These are phyloP conservation scores for Chenopodium berlandieri DNA, from an alignment of 148 eudicot genomes.

Conservation along the genomic window DNA sequence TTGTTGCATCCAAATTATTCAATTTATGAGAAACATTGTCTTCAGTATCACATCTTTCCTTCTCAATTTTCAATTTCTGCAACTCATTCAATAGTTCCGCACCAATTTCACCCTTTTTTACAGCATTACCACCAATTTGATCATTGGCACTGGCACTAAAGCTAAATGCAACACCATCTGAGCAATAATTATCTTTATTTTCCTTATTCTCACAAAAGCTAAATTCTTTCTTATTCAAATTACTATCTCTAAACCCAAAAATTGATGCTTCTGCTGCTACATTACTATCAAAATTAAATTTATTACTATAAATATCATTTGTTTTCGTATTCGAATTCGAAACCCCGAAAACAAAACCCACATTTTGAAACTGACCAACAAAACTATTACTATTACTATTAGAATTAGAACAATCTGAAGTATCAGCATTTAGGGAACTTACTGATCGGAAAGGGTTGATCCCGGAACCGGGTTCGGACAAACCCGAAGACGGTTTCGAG, in stretches of 20 bases:
- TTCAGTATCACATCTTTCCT: slow-evolving; percentile 27
- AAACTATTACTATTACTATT: too few relatives aligned
- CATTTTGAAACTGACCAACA: slow-evolving; percentile 19
- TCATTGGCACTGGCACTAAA: slow-evolving; percentile 20
- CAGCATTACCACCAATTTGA: slow-evolving; percentile 4
- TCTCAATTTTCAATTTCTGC: slow-evolving; percentile 48
- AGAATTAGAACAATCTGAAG: neutral
- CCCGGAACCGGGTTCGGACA: slow-evolving; percentile 12
- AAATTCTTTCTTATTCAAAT: slow-evolving; percentile 11
- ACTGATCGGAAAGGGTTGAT: slow-evolving; percentile 33
- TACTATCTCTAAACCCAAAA: slow-evolving; percentile 16
- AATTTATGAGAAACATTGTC: neutral
- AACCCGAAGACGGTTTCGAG: slow-evolving; percentile 25
- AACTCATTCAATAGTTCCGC: slow-evolving; percentile 47
- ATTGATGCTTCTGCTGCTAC: neutral
- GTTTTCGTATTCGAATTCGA: slow-evolving; percentile 16
- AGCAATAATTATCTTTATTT: neutral
- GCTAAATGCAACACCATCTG: slow-evolving; percentile 4
- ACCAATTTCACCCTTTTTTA: slow-evolving; percentile 12
- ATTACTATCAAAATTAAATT: neutral
- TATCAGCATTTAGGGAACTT: slow-evolving; percentile 12
- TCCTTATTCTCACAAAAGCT: slow-evolving; percentile 12
- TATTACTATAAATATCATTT: neutral
- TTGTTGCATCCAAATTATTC: slow-evolving; percentile 12
- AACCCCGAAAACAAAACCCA: slow-evolving; percentile 41